Percentiles rank a stretch among this genome's conserved stretches.
Evolutionary conservation across 176 grass and related monocot genomes (phyloP).

Genomic region (Avena atlantica): DNA sequence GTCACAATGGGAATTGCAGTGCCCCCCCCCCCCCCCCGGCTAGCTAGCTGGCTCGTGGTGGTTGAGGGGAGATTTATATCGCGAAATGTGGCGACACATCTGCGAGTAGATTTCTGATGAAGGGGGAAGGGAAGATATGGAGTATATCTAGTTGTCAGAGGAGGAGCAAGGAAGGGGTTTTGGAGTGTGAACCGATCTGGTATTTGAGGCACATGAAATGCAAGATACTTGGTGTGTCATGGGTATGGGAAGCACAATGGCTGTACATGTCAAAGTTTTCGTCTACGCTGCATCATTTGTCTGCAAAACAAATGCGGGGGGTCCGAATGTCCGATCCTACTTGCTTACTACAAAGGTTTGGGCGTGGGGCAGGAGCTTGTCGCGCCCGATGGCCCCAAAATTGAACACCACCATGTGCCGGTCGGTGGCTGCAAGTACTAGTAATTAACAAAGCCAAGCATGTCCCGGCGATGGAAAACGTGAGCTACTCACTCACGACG

Average conservation of each 20-base stretch:
- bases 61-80: not conserved
- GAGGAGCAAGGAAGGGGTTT: not conserved
- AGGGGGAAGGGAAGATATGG: not conserved
- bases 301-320: not conserved
- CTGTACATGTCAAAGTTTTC: constrained; percentile 6
- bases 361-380: constrained; percentile 13
- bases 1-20: no score
- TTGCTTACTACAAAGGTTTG: not conserved
- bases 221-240: not conserved
- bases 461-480: not conserved
- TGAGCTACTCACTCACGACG: not conserved
- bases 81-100: not conserved
- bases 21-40: no score
- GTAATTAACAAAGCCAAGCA: not conserved
- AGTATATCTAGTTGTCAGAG: not conserved
- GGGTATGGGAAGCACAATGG: not conserved
- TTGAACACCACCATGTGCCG: constrained; percentile 1
- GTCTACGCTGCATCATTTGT: not conserved
- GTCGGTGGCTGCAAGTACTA: not conserved
- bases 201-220: not conserved
- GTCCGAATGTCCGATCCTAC: not conserved
- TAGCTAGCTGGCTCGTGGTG: not conserved
- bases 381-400: not conserved
- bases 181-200: not conserved
- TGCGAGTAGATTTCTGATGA: not conserved